phyloP scores from a whole-genome alignment of 192 early-diverging fungal species.

The Backusella sp. region DNA sequence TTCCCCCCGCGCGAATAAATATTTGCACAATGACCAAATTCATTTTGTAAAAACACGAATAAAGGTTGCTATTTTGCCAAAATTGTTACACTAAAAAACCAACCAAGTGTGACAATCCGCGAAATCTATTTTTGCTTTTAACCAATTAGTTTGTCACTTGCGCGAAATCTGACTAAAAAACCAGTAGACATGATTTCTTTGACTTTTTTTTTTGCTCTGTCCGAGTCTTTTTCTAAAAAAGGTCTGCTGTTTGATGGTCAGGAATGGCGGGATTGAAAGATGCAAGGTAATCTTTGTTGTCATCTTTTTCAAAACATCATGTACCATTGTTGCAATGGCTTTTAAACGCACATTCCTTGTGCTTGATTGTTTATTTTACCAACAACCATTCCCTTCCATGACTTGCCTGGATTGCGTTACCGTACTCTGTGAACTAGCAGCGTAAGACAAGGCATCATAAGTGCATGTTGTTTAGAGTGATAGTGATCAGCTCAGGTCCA shows the following conservation, averaged over 20 bases:
- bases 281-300: neutral
- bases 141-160: no score
- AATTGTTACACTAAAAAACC: no score
- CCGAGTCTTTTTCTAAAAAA: neutral
- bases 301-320: slow-evolving; percentile 26
- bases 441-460: slow-evolving; percentile 7
- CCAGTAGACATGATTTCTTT: slow-evolving; percentile 31
- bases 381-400: slow-evolving; percentile 30
- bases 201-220: slow-evolving; percentile 16
- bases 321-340: slow-evolving; percentile 22
- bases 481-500: slow-evolving; percentile 8
- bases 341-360: slow-evolving; percentile 15
- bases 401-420: slow-evolving; percentile 22
- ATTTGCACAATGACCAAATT: no score
- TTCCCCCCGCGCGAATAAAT: no score
- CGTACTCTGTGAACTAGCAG: slow-evolving; percentile 6
- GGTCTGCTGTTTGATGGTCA: neutral
- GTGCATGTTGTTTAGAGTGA: neutral
- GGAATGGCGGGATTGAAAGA: slow-evolving; percentile 14
- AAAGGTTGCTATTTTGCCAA: no score
- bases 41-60: no score
- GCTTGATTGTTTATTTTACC: slow-evolving; percentile 28
- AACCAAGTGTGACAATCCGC: no score
- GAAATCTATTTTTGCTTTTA: no score
- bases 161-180: no score